Evolutionary conservation across 2,329 filamentous ascomycete species (phyloP).

Genomic region (Clonostachys rhizophaga): DNA sequence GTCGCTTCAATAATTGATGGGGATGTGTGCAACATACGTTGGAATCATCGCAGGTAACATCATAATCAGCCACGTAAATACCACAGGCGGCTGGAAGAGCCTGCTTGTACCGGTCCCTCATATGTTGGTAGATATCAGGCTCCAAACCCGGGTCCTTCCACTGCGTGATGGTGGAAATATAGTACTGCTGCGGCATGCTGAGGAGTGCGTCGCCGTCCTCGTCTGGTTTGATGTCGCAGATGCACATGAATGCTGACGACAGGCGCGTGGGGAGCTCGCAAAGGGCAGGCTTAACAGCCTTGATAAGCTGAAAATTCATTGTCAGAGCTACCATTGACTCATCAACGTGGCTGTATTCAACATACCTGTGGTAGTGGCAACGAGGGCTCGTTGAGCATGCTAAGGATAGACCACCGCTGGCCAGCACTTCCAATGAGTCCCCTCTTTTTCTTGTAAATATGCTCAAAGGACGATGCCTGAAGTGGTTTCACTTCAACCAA

Average conservation of each 20-base stretch:
- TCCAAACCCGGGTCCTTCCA: background rate
- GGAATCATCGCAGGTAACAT: background rate
- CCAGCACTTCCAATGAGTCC: background rate
- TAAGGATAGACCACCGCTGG: background rate
- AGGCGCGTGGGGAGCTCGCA: background rate
- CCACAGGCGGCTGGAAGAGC: background rate
- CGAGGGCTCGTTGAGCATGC: background rate
- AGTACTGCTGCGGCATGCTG: background rate
- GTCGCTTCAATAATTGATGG: no score
- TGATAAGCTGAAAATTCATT: no score
- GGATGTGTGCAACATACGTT: no score
- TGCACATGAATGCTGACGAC: background rate
- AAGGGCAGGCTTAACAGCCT: background rate
- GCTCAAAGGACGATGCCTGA: background rate
- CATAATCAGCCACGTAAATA: background rate
- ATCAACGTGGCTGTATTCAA: background rate
- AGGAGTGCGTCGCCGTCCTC: background rate
- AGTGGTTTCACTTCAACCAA: background rate
- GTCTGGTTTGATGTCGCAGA: background rate
- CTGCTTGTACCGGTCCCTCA: background rate
- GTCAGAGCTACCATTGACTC: no score
- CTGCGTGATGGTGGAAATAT: background rate
- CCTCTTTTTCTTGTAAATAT: background rate
- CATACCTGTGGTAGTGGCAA: background rate
- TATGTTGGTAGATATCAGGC: background rate